phyloP scores from a whole-genome alignment of 495 filamentous ascomycete species.

The Diplogelasinospora grovesii region DNA sequence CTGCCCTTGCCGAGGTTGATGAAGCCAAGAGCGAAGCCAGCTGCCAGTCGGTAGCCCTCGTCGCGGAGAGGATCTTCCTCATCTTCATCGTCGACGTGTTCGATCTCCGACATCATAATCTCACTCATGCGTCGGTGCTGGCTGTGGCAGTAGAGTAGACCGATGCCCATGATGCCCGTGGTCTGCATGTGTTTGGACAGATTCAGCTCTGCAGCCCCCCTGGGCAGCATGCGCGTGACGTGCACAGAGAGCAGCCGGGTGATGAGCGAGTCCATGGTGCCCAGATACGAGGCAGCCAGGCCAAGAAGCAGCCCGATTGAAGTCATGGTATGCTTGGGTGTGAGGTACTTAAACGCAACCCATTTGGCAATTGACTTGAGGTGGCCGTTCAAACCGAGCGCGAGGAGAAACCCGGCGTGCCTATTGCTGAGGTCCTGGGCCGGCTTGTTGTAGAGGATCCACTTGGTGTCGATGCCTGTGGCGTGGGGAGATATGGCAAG shows the following conservation, averaged over 20 bases:
- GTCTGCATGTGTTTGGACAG: slow-evolving; percentile 91
- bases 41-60: slow-evolving; percentile 90
- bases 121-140: slow-evolving; percentile 98
- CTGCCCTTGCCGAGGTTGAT: slow-evolving; percentile 91
- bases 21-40: slow-evolving; percentile 86
- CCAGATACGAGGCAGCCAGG: slow-evolving; percentile 85
- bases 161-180: slow-evolving; percentile 95
- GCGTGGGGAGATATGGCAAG: slow-evolving; percentile 84
- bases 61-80: slow-evolving; percentile 75
- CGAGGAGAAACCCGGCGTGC: slow-evolving; percentile 89
- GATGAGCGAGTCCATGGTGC: slow-evolving; percentile 92
- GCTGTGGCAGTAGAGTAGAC: slow-evolving; percentile 86
- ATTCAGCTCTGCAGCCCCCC: slow-evolving; percentile 88
- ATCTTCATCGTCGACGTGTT: slow-evolving; percentile 65
- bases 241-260: slow-evolving; percentile 96
- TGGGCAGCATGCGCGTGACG: slow-evolving; percentile 86
- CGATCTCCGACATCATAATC: slow-evolving; percentile 95
- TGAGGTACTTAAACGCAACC: slow-evolving; percentile 97
- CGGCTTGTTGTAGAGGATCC: slow-evolving; percentile 98
- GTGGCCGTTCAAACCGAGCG: slow-evolving; percentile 91
- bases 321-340: slow-evolving; percentile 97
- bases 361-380: slow-evolving; percentile 89
- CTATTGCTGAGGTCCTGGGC: slow-evolving; percentile 77
- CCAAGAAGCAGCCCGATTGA: slow-evolving; percentile 92
- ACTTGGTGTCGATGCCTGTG: slow-evolving; percentile 92